Conservation (phyloP, 169 alveolate genomes). For the Pseudocohnilembus persalinus region DNA sequence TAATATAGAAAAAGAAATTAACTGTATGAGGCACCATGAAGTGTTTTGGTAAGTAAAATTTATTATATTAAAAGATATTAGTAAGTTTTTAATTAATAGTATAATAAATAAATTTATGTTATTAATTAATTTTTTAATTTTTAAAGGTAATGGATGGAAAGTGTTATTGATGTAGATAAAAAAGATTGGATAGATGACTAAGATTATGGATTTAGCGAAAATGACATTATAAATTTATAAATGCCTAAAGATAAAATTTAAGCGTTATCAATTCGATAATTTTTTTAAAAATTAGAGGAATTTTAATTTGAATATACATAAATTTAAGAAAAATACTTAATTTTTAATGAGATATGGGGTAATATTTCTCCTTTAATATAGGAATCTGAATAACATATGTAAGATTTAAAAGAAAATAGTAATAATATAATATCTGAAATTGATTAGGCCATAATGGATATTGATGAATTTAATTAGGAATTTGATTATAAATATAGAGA, state of each 20-base stretch:
- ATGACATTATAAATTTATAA: not conserved
- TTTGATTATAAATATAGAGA: not conserved
- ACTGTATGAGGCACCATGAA: not conserved
- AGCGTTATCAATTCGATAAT: not conserved
- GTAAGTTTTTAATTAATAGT: no score
- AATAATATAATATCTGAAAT: no score
- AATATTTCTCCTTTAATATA: not conserved
- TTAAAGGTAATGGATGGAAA: not conserved
- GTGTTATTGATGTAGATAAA: not conserved
- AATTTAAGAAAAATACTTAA: no score
- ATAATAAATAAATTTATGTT: no score
- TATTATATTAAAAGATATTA: no score
- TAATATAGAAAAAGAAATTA: not conserved
- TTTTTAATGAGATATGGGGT: not conserved
- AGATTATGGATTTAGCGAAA: not conserved
- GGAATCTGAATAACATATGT: not conserved
- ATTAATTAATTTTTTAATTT: no score
- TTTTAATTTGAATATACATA: no score
- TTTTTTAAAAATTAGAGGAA: not conserved
- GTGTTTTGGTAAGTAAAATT: not conserved
- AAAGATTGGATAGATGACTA: not conserved
- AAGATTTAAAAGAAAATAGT: not conserved
- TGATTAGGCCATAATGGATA: not conserved
- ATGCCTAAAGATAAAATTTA: not conserved
- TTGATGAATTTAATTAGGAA: not conserved